Conservation (phyloP, 2,329 filamentous ascomycete genomes). For the Lecanicillium sp. region DNA sequence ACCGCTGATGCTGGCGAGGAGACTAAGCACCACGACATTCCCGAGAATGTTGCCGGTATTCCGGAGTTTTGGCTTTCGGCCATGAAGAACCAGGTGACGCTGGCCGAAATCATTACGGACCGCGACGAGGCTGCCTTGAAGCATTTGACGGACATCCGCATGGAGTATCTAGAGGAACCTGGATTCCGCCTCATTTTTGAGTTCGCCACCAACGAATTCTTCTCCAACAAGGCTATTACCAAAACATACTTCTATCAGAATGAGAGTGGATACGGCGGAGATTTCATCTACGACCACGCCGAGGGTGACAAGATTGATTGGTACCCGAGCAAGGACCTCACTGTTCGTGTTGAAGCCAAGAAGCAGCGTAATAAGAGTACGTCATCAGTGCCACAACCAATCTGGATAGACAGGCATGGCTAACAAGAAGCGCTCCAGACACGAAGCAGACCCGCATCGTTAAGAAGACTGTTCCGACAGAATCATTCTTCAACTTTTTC, state of each 20-base stretch:
- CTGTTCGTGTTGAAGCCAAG: constrained; percentile 93
- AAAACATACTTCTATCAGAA: constrained; percentile 99
- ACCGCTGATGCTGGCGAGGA: constrained; percentile 60
- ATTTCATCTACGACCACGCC: constrained; percentile 99
- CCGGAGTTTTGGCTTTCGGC: constrained; percentile 99
- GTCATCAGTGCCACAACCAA: too few relatives aligned
- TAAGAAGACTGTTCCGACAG: constrained; percentile 97
- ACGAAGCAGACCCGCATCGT: constrained; percentile 98
- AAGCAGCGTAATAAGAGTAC: constrained; percentile 99
- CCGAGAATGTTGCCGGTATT: constrained; percentile 63
- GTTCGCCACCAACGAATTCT: constrained; percentile 91
- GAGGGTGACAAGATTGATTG: constrained; percentile 98
- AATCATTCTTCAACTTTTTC: constrained; percentile 99
- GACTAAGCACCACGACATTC: constrained; percentile 48
- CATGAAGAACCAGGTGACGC: constrained; percentile 98
- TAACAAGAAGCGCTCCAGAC: constrained; percentile 46
- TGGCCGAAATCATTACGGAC: constrained; percentile 98
- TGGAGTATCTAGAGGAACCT: constrained; percentile 98
- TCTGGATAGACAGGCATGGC: too few relatives aligned
- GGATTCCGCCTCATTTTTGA: constrained; percentile 98
- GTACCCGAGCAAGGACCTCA: constrained; percentile 89
- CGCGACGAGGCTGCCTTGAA: constrained; percentile 92
- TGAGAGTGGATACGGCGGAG: constrained; percentile 95
- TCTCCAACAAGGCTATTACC: constrained; percentile 92
- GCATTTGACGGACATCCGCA: constrained; percentile 83